Percentiles rank a stretch among this genome's conserved stretches.
These are phyloP conservation scores for Rhizoctonia solani DNA, from an alignment of 1,284 basidiomycete species.

Conservation along the genomic window DNA sequence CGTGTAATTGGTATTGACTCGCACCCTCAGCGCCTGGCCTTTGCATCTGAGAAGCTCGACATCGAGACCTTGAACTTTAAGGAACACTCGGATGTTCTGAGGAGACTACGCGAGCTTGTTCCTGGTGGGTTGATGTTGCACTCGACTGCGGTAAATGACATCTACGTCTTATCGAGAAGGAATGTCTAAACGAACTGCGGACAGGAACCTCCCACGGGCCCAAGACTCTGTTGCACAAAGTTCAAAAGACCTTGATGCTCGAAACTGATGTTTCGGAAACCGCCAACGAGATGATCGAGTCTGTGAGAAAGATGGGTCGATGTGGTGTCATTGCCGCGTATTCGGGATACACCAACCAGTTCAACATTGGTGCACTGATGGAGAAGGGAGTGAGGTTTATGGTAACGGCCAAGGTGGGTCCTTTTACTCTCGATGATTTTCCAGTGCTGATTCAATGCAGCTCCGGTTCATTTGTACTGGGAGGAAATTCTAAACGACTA, in stretches of 20 bases:
- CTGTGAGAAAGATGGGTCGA: conserved; percentile 66
- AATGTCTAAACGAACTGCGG: not conserved
- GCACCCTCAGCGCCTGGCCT: conserved; percentile 62
- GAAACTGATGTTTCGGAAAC: conserved; percentile 78
- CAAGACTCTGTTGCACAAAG: conserved; percentile 65
- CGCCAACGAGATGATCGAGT: conserved; percentile 63
- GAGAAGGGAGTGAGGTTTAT: conserved; percentile 71
- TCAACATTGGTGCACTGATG: conserved; percentile 79
- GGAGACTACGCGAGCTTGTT: conserved; percentile 63
- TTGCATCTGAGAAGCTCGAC: conserved; percentile 59
- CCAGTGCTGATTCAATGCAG: conserved; percentile 44
- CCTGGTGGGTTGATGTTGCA: conserved; percentile 68
- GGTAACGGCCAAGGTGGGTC: conserved; percentile 63
- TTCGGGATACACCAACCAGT: conserved; percentile 65
- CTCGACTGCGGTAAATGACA: conserved; percentile 56
- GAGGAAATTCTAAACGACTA: conserved; percentile 67
- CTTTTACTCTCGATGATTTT: not conserved
- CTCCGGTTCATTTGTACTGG: conserved; percentile 77
- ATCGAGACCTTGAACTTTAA: conserved; percentile 70
- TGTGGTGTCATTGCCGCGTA: conserved; percentile 68
- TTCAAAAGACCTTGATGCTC: conserved; percentile 70
- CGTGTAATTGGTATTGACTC: conserved; percentile 75
- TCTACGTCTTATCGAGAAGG: too few species aligned
- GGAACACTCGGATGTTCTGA: conserved; percentile 58
- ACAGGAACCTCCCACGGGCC: conserved; percentile 70